phyloP scores from a whole-genome alignment of 345 rosid species.

The Viola odorata region DNA sequence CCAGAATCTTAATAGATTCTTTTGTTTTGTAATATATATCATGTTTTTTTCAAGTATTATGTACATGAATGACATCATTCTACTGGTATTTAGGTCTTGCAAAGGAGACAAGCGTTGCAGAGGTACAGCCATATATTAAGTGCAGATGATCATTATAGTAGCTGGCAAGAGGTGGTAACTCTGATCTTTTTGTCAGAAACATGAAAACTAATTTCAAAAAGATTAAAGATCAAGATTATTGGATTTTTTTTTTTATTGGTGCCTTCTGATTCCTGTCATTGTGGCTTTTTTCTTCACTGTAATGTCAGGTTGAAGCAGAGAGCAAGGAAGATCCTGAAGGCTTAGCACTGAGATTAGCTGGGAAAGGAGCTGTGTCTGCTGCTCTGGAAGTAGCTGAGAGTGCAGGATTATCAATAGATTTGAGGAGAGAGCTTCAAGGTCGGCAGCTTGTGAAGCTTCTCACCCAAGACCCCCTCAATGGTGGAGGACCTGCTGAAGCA shows the following conservation, averaged over 20 bases:
- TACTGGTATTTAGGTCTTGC: constrained; percentile 50
- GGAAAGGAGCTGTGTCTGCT: constrained; percentile 96
- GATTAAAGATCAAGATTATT: no score
- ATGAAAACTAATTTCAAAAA: not conserved
- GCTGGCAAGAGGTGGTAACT: constrained; percentile 92
- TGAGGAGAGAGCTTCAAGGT: constrained; percentile 93
- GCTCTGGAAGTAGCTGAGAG: constrained; percentile 97
- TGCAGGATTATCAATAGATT: constrained; percentile 74
- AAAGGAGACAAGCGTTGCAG: constrained; percentile 79
- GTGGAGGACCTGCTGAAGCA: constrained; percentile 99
- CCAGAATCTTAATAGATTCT: constrained; percentile 2
- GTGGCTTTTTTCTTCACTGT: constrained; percentile 7
- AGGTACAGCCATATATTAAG: constrained; percentile 79
- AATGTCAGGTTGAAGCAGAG: constrained; percentile 74
- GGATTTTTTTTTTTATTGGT: no score
- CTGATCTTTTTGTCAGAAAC: constrained; percentile 16
- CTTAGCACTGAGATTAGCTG: constrained; percentile 91
- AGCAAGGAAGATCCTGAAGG: constrained; percentile 96
- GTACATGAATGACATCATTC: not conserved
- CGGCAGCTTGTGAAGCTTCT: constrained; percentile 97
- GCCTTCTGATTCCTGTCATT: not conserved
- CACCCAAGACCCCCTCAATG: constrained; percentile 91
- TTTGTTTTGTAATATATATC: constrained; percentile 1
- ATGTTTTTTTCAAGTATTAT: constrained; percentile 3
- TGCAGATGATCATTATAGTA: constrained; percentile 78